phyloP scores from a whole-genome alignment of 208 protist species.

The Leptomonas pyrrhocoris region DNA sequence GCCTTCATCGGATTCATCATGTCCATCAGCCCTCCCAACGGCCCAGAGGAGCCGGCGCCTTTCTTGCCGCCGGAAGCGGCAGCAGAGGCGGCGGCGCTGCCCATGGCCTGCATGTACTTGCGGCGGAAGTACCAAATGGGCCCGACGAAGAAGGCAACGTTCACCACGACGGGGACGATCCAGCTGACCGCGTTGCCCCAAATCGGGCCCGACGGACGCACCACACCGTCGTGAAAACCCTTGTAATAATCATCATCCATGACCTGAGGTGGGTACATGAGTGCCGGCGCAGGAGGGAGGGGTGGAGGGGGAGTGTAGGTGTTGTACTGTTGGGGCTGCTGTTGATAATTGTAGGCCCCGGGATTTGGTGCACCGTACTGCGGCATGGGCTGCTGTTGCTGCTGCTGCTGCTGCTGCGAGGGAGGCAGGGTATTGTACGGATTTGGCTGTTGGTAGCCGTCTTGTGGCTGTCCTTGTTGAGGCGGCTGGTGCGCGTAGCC shows the following conservation, averaged over 20 bases:
- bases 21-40: slow-evolving; percentile 87
- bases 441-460: slow-evolving; percentile 33
- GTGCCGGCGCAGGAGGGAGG: slow-evolving; percentile 1
- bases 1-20: slow-evolving; percentile 94
- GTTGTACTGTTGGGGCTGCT: slow-evolving; percentile 29
- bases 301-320: slow-evolving; percentile 7
- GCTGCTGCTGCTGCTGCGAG: slow-evolving; percentile 25
- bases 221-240: slow-evolving; percentile 90
- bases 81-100: slow-evolving; percentile 31
- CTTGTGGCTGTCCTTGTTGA: slow-evolving; percentile 17
- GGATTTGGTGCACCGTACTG: slow-evolving; percentile 15
- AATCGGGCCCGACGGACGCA: slow-evolving; percentile 65
- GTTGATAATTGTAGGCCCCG: slow-evolving; percentile 21
- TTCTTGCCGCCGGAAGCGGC: slow-evolving; percentile 38
- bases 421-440: not conserved
- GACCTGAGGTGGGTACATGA: slow-evolving; percentile 29
- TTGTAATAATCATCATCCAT: slow-evolving; percentile 89
- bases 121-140: slow-evolving; percentile 92
- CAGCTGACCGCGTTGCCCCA: slow-evolving; percentile 79
- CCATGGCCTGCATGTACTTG: slow-evolving; percentile 82
- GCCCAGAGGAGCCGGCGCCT: slow-evolving; percentile 27
- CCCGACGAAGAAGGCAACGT: slow-evolving; percentile 84
- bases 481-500: slow-evolving; percentile 41
- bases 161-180: slow-evolving; percentile 81
- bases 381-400: slow-evolving; percentile 30